Evolutionary conservation across 202 grass and related monocot genomes (phyloP).

Genomic region (Eragrostis tef): DNA sequence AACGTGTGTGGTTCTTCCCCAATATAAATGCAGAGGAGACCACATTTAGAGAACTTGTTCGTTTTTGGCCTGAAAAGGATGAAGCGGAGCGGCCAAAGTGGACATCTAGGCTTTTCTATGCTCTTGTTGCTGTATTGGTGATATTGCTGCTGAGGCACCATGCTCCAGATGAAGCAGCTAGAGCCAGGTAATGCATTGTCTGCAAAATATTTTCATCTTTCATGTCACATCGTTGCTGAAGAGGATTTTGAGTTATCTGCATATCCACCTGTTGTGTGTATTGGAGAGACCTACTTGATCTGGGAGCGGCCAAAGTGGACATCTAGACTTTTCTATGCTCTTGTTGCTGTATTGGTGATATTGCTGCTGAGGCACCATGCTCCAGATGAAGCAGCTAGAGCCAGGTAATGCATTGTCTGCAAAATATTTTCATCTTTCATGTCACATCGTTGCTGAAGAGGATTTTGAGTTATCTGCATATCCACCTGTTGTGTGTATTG

Average conservation of each 20-base stretch:
- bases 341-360: slow-evolving; percentile 65
- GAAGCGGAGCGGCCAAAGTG: slow-evolving; percentile 81
- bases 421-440: slow-evolving; percentile 31
- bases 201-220: slow-evolving; percentile 31
- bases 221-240: neutral
- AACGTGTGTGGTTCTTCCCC: slow-evolving; percentile 98
- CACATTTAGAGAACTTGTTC: slow-evolving; percentile 89
- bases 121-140: slow-evolving; percentile 58
- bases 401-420: slow-evolving; percentile 67
- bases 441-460: neutral
- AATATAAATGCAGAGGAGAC: slow-evolving; percentile 99
- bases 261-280: slow-evolving; percentile 7
- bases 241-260: neutral
- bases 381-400: slow-evolving; percentile 97
- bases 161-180: slow-evolving; percentile 97
- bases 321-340: slow-evolving; percentile 79
- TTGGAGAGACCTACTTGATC: slow-evolving; percentile 4
- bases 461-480: neutral
- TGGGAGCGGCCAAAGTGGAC: slow-evolving; percentile 81
- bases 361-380: slow-evolving; percentile 92
- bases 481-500: neutral
- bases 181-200: slow-evolving; percentile 78
- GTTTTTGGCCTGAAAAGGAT: slow-evolving; percentile 97
- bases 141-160: slow-evolving; percentile 91
- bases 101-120: slow-evolving; percentile 88